A percentile compares a stretch with the other conserved stretches of the same genome.
Evolutionary conservation across 2,329 filamentous ascomycete genomes (phyloP).

Genomic region (Colletotrichum gloeosporioides): DNA sequence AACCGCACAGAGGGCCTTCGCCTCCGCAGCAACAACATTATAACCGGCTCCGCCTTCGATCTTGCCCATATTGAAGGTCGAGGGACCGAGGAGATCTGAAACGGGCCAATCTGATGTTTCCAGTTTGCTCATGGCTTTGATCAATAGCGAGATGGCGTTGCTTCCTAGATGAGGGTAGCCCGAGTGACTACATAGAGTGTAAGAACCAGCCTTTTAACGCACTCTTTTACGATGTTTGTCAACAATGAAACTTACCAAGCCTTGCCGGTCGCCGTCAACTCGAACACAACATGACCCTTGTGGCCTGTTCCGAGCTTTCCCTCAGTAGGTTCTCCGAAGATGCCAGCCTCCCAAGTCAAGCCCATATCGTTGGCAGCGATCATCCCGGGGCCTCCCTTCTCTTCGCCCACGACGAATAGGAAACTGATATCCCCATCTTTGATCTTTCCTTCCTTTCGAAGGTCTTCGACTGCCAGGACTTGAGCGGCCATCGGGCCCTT

Average conservation of each 20-base stretch:
- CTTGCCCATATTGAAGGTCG: constrained; percentile 20
- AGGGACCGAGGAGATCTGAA: constrained; percentile 16
- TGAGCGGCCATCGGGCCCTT: not conserved
- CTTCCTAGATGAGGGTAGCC: not conserved
- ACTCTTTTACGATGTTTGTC: not conserved
- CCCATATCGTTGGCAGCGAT: constrained; percentile 47
- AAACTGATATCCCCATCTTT: constrained; percentile 46
- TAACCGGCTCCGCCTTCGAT: constrained; percentile 21
- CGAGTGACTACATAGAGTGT: not conserved
- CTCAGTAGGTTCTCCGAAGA: constrained; percentile 79
- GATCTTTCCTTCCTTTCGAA: not conserved
- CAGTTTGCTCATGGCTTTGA: not conserved
- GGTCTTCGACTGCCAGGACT: not conserved
- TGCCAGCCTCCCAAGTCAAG: constrained; percentile 63
- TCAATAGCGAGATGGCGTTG: not conserved
- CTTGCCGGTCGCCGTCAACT: constrained; percentile 65
- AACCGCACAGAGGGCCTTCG: not conserved
- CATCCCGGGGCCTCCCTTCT: constrained; percentile 73
- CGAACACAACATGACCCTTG: constrained; percentile 69
- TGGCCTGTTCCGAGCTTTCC: constrained; percentile 73
- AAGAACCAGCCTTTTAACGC: too few relatives aligned
- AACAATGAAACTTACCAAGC: constrained; percentile 39
- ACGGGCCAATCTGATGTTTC: not conserved
- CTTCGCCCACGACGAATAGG: constrained; percentile 70
- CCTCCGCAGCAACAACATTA: constrained; percentile 18